A percentile compares a stretch with the other conserved stretches of the same genome.
phyloP scores from a whole-genome alignment of 129 eudicot genomes.

The Saposhnikovia divaricata region DNA sequence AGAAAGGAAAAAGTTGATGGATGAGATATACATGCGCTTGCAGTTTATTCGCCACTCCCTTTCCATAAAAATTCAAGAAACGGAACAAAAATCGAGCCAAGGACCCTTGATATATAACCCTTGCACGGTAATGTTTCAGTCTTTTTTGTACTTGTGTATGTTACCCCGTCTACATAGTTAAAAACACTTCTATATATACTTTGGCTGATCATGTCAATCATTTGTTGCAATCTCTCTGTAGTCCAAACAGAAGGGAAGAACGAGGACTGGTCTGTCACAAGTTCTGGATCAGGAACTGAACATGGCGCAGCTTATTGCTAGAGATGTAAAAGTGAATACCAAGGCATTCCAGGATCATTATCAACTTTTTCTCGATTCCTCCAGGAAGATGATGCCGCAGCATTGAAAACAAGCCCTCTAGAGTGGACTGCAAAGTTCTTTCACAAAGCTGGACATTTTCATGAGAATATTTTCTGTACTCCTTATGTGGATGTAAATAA shows the following conservation, averaged over 20 bases:
- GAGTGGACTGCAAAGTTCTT: not conserved
- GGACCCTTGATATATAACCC: slow-evolving; percentile 3
- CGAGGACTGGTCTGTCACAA: slow-evolving; percentile 37
- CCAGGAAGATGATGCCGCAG: not conserved
- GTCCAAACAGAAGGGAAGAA: slow-evolving; percentile 19
- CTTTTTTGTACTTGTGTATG: not conserved
- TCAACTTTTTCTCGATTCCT: not conserved
- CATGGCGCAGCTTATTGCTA: slow-evolving; percentile 22
- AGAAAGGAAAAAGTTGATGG: slow-evolving; percentile 40
- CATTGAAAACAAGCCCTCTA: not conserved
- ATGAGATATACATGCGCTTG: slow-evolving; percentile 32
- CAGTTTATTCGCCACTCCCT: slow-evolving; percentile 25
- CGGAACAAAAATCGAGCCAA: not conserved
- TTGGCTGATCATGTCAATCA: not conserved
- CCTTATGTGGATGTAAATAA: no score
- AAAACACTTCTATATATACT: not conserved
- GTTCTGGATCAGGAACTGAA: slow-evolving; percentile 36
- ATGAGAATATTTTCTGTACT: no score
- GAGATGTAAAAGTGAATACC: slow-evolving; percentile 24
- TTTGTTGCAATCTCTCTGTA: not conserved
- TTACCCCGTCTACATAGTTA: not conserved
- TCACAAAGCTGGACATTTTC: no score
- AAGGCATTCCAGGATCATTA: slow-evolving; percentile 10
- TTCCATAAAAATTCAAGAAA: slow-evolving; percentile 6
- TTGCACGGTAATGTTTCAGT: slow-evolving; percentile 8